Evolutionary conservation across 2,329 filamentous ascomycete species (phyloP), one percentile per base, ranked within the genome.

Genomic region (Diplocarpon rosae): DNA sequence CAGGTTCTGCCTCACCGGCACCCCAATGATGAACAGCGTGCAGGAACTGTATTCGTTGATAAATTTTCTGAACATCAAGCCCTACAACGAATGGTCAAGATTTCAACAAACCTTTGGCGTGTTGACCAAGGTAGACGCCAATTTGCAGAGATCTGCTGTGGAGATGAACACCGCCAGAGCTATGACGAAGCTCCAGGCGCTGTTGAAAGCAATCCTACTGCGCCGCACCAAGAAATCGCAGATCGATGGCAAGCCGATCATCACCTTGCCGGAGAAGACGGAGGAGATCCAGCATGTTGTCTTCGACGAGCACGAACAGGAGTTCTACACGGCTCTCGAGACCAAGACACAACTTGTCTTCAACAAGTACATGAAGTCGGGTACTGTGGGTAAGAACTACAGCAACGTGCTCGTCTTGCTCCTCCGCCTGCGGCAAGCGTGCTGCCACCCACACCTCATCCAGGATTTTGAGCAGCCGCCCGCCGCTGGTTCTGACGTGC

Each of bases 21-120:
- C 85, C 0, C 85, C 85, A 0, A 88, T 90, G 83, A 92, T 92
- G 83, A 95, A 95, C 55, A 78, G 73, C 11, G 77, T 90, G 2
- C 69, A 75, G 17, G 89, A 95, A 56, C 69, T 94, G 2, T 88
- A 76, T 56, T 84, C 86, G 0, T 66, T 94, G 15, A 69, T 95
- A 36, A 73, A 76, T 2, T 95, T 94, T 57, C 69, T 94, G 13
- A 70, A 72, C 2, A 89, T 93, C 58, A 72, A 72, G 48, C 87
- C 86, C 2, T 94, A 92, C 62, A 76, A 74, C 54, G 68, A 75
- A 12, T 74, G 73, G 65, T 66, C 73, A 0, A 65, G 67, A 16
- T 94, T 93, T 34, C 51, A 56, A 45, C 71, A 56, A 47, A 53
- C 52, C n/a, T 62, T 62, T 38, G 52, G 53, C 9, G 51, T 45